Conservation (phyloP, 106 monocot species). For the Platanthera guangdongensis region DNA sequence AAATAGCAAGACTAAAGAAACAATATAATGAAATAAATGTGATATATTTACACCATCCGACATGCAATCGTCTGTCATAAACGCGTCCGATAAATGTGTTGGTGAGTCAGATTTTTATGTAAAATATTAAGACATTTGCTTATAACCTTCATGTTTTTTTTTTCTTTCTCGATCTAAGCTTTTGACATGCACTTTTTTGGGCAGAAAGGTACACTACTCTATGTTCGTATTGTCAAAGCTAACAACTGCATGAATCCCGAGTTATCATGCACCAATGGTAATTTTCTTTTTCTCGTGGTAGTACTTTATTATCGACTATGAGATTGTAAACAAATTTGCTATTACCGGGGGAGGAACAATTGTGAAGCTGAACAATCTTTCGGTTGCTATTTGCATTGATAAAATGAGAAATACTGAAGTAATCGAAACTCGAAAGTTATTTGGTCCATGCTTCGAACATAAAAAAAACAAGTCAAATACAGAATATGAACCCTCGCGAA, state of each 20-base stretch:
- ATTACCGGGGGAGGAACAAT: not conserved
- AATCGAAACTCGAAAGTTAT: too few species aligned
- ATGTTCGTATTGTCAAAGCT: conserved; percentile 82
- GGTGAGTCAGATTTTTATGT: not conserved
- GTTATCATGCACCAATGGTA: conserved; percentile 96
- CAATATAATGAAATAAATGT: not conserved
- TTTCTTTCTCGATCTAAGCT: not conserved
- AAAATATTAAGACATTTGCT: not conserved
- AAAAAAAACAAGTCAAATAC: too few species aligned
- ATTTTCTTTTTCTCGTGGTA: conserved; percentile 5
- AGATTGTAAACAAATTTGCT: not conserved
- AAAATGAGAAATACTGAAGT: not conserved
- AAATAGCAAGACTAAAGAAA: too few species aligned
- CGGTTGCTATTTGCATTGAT: not conserved
- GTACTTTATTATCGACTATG: not conserved
- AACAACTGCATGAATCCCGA: conserved; percentile 87
- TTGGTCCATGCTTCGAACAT: too few species aligned
- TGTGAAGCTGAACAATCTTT: not conserved
- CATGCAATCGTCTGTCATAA: not conserved
- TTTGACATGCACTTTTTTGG: not conserved
- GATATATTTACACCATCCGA: not conserved
- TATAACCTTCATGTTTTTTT: not conserved
- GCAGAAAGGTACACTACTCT: conserved; percentile 78
- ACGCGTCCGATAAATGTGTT: not conserved
- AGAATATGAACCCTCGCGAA: too few species aligned